phyloP scores from a whole-genome alignment of 352 stramenopile species.

The Blastocystis sp. region DNA sequence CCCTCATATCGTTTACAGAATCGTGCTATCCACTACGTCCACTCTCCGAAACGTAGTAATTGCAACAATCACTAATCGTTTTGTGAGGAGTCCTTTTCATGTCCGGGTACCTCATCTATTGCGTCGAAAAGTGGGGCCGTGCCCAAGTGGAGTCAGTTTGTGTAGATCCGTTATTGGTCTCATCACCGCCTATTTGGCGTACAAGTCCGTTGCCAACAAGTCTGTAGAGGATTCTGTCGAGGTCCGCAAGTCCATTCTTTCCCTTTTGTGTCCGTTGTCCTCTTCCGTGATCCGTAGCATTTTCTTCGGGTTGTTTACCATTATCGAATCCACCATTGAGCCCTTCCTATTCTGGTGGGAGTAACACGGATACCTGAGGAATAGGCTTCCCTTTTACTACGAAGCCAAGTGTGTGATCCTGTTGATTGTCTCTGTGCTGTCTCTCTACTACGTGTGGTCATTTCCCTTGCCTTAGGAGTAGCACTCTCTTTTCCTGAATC shows the following conservation, averaged over 20 bases:
- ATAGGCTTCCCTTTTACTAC: constrained; percentile 56
- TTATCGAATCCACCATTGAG: constrained; percentile 35
- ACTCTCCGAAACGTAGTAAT: too few species aligned
- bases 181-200: constrained; percentile 33
- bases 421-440: background rate
- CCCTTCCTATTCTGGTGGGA: constrained; percentile 29
- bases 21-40: too few species aligned
- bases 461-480: background rate
- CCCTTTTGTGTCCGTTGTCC: background rate
- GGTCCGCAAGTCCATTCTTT: background rate
- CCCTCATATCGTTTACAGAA: too few species aligned
- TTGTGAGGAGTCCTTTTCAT: background rate
- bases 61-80: background rate
- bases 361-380: background rate
- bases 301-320: constrained; percentile 14
- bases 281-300: constrained; percentile 15
- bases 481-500: background rate
- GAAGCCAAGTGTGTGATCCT: constrained; percentile 32
- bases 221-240: background rate
- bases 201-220: background rate
- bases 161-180: background rate
- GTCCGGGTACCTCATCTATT: background rate
- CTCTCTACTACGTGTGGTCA: background rate
- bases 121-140: background rate
- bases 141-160: background rate